Conservation (phyloP, 495 filamentous ascomycete genomes). For the Daldinia decipiens region DNA sequence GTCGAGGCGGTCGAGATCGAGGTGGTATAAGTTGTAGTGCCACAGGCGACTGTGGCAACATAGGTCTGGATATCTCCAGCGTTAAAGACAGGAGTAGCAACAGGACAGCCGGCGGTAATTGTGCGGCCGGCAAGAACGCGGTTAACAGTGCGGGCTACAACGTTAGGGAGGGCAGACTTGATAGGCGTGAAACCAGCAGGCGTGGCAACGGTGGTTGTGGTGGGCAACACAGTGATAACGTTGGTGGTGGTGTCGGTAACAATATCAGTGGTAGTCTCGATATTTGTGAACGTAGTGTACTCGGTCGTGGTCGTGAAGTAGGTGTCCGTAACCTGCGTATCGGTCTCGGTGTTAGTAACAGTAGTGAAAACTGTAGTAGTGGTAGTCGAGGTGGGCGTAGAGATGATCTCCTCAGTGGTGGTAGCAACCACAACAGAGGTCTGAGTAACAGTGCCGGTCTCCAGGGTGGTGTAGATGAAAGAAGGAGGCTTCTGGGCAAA, state of each 20-base stretch:
- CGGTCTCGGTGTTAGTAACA: background rate
- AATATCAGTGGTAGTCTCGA: slow-evolving; percentile 1
- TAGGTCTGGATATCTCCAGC: slow-evolving; percentile 20
- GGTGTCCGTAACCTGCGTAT: slow-evolving; percentile 18
- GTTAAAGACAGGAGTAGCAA: slow-evolving; percentile 13
- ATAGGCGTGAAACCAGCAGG: slow-evolving; percentile 27
- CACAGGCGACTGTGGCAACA: slow-evolving; percentile 15
- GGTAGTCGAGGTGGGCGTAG: slow-evolving; percentile 16
- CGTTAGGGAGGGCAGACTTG: slow-evolving; percentile 14
- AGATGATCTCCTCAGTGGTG: slow-evolving; percentile 9
- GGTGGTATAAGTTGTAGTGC: slow-evolving; percentile 3
- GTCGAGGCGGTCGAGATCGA: background rate
- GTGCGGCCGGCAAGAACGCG: slow-evolving; percentile 15
- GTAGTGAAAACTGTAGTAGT: slow-evolving; percentile 26
- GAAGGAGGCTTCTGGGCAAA: slow-evolving; percentile 23
- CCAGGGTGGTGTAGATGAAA: slow-evolving; percentile 18
- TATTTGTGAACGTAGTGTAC: slow-evolving; percentile 11
- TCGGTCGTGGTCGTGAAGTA: slow-evolving; percentile 20
- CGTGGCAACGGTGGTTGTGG: slow-evolving; percentile 4
- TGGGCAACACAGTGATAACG: background rate
- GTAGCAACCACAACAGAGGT: slow-evolving; percentile 12
- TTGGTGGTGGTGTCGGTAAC: background rate
- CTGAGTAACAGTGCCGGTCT: background rate
- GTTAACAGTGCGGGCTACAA: slow-evolving; percentile 9
- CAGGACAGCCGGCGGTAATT: slow-evolving; percentile 6